Evolutionary conservation across 129 eudicot species (phyloP).

Genomic region (Pittosporum tobira): DNA sequence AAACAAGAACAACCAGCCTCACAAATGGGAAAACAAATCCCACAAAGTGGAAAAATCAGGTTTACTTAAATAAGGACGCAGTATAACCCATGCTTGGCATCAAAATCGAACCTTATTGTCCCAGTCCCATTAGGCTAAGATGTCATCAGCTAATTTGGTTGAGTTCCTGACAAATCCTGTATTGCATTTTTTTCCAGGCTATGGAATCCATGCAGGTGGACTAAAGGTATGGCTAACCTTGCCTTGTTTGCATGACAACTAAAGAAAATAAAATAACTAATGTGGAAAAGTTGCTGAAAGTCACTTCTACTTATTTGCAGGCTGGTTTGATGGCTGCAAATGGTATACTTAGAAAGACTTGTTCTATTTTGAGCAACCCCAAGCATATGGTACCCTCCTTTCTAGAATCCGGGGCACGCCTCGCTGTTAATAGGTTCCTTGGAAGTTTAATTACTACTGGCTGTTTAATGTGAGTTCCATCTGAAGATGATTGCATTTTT

Average conservation of each 20-base stretch:
- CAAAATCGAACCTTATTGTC: too few relatives aligned
- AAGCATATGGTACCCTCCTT: constrained; percentile 89
- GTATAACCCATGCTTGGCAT: too few relatives aligned
- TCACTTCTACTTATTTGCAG: constrained; percentile 26
- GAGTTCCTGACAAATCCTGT: not conserved
- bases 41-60: too few relatives aligned
- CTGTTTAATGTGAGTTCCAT: constrained; percentile 59
- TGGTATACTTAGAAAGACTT: constrained; percentile 42
- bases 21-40: too few relatives aligned
- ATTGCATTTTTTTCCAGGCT: constrained; percentile 41
- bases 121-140: too few relatives aligned
- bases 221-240: constrained; percentile 88
- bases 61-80: too few relatives aligned
- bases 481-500: not conserved
- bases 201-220: constrained; percentile 96
- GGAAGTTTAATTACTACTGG: constrained; percentile 48
- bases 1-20: too few relatives aligned
- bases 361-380: constrained; percentile 48
- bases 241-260: too few relatives aligned
- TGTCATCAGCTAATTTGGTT: too few relatives aligned
- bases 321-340: constrained; percentile 77
- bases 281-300: not conserved
- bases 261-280: too few relatives aligned
- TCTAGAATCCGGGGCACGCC: constrained; percentile 67
- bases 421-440: constrained; percentile 64